Evolutionary conservation across 192 early-diverging fungal species (phyloP).

Genomic region (Coemansia sp.): DNA sequence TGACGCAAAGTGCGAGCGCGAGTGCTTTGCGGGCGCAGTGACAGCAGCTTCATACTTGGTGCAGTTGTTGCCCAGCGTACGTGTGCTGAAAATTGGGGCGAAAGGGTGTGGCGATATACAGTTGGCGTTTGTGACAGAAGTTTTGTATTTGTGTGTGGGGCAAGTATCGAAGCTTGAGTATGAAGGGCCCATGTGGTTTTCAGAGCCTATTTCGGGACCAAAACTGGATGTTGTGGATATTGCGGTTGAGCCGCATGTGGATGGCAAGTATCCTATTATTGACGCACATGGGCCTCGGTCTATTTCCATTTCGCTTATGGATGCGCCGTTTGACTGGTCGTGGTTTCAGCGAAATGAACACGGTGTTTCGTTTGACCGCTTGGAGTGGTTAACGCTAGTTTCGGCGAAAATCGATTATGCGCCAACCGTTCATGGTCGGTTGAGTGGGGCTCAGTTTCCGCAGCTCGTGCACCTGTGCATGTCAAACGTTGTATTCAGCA

Average conservation of each 20-base stretch:
- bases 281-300: no score
- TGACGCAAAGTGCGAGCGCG: background rate
- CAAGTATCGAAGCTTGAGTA: background rate
- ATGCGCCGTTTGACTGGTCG: no score
- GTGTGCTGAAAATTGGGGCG: background rate
- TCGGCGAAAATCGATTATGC: background rate
- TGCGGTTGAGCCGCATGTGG: no score
- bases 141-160: background rate
- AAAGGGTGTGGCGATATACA: background rate
- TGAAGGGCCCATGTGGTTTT: background rate
- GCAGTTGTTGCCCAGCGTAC: background rate
- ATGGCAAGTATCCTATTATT: no score
- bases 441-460: background rate
- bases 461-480: background rate
- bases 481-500: background rate
- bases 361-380: background rate
- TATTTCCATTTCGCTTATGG: no score
- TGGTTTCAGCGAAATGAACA: background rate
- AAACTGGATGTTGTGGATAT: background rate
- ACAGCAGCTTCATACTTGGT: background rate
- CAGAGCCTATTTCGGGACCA: background rate
- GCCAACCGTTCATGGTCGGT: background rate
- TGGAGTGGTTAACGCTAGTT: background rate
- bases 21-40: background rate
- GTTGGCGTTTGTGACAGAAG: background rate